Base-by-base conservation (phyloP, 1,284 basidiomycete genomes). In the Ganoderma sinense region DNA sequence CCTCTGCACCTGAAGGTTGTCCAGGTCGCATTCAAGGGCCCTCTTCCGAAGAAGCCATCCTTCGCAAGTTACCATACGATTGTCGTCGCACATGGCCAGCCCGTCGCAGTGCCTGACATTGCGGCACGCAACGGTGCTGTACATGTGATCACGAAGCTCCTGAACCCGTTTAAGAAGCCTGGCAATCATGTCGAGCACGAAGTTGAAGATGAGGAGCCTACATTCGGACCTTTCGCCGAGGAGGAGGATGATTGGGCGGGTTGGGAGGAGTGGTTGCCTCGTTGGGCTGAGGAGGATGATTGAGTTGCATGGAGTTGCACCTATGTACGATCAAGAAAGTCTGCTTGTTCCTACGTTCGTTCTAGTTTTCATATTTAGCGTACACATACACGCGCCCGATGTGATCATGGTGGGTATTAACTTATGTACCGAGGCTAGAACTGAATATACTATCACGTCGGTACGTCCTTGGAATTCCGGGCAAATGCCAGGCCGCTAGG, bases 111-210 rank as follows among this genome's bases (percentile, higher is more conserved):
- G 10, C 80, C 85, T 63, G 92, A 94, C 75, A 78, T 89, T 23
- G 84, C 87, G 0, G 84, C 86, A 8, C 78, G 87, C 43, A 93
- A 94, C 74, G 92, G 91, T 23, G 92, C 86, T 29, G 78, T 88
- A 29, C 91, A 93, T 77, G 80, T 88, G 33, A 73, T 93, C 41
- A 79, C 83, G 62, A 80, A 79, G 65, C 75, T 92, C 31, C 82
- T 92, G 51, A 83, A 87, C 75, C 91, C 48, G 14, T 78, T 70
- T 36, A 68, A 40, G 62, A 59, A 61, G 48, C 51, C 77, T 16
- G 76, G 69, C 23, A 64, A 39, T 43, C 23, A 43, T 11, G 18
- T 53, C 13, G 69, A 13, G 11, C 63, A 60, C 13, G 58, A 55
- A 4, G 45, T 58, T 18, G 60, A 53, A n/a, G 26, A 11, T 16